Base-by-base conservation (phyloP, 2,329 filamentous ascomycete genomes). In the Monilinia aucupariae region DNA sequence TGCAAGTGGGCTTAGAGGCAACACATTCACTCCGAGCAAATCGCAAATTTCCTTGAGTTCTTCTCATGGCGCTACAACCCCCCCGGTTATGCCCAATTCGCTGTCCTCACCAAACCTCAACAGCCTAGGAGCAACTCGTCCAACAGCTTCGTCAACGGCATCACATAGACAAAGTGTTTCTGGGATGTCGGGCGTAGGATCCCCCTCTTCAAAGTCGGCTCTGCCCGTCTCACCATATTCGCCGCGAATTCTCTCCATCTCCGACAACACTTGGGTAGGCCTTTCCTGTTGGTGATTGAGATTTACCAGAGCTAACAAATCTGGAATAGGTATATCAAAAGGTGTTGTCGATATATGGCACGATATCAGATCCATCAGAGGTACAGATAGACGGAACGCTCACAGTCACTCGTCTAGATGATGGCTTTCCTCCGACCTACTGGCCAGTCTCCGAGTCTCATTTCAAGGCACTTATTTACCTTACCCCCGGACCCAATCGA, bases 391-490 rank as follows among this genome's bases (percentile, higher is more conserved):
- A 96, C 72, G 94, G 94, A 68, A 88, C 79, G 37, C 72, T 97
- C 58, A 91, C 87, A 3, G 83, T 97, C 65, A 88, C 83, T 71
- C 89, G 94, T 71, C 84, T 92, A 69, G 90, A 96, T 75, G 91
- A 96, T 74, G 85, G 79, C 65, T 96, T 97, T 74, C 92, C 93
- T 8, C 79, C 90, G 0, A 89, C 86, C 15, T 82, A 81, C 68
- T 97, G 93, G 92, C 93, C 92, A 1, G 93, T 97, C 13, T 88
- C 82, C 73, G 88, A 91, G 67, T 96, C 90, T 3, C 87, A 92
- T 74, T 97, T 97, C 81, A 97, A 97, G 77, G 89, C 89, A 6
- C 80, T 97, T 37, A 82, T 97, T 12, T 91, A 96, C 75, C 83
- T 99, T n/a, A 85, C 89, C 67, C 92, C 94, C 5, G 94, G 94